These are phyloP conservation scores for Diaporthe aspalathi DNA, from an alignment of 2,329 filamentous ascomycete genomes.

Conservation along the genomic window DNA sequence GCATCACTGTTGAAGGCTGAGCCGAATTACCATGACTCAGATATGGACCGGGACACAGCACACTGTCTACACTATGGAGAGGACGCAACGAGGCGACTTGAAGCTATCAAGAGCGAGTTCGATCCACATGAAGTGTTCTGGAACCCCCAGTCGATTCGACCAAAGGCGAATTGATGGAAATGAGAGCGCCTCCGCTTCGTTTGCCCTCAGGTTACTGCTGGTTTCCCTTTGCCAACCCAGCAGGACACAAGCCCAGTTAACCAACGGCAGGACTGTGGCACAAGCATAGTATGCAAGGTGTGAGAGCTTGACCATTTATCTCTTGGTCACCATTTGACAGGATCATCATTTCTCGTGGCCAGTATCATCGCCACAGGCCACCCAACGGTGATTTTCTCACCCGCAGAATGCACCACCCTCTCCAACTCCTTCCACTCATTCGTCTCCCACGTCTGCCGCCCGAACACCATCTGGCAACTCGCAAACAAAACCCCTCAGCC, in stretches of 20 bases:
- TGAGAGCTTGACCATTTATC: neutral
- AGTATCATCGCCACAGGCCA: constrained; percentile 41
- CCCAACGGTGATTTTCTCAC: constrained; percentile 35
- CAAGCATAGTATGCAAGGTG: neutral
- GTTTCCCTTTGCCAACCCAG: neutral
- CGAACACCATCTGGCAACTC: constrained; percentile 41
- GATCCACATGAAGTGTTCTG: constrained; percentile 30
- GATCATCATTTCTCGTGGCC: constrained; percentile 37
- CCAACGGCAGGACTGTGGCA: neutral
- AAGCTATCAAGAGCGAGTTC: constrained; percentile 21
- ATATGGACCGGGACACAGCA: constrained; percentile 22
- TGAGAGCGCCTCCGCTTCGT: neutral
- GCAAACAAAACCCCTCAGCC: constrained; percentile 42
- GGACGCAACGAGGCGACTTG: constrained; percentile 4
- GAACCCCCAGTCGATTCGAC: constrained; percentile 33
- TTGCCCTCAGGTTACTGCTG: neutral
- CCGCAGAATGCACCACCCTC: constrained; percentile 27
- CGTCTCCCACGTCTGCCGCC: constrained; percentile 38
- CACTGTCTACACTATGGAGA: constrained; percentile 21
- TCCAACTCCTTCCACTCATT: constrained; percentile 41
- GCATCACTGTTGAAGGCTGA: neutral
- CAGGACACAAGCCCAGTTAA: neutral
- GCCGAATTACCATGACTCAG: constrained; percentile 22
- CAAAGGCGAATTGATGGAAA: neutral
- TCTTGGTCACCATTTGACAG: constrained; percentile 11